A percentile compares a stretch with the other conserved stretches of the same genome.
Conservation (phyloP, 2,329 filamentous ascomycete genomes). For the Catunica adiposa region DNA sequence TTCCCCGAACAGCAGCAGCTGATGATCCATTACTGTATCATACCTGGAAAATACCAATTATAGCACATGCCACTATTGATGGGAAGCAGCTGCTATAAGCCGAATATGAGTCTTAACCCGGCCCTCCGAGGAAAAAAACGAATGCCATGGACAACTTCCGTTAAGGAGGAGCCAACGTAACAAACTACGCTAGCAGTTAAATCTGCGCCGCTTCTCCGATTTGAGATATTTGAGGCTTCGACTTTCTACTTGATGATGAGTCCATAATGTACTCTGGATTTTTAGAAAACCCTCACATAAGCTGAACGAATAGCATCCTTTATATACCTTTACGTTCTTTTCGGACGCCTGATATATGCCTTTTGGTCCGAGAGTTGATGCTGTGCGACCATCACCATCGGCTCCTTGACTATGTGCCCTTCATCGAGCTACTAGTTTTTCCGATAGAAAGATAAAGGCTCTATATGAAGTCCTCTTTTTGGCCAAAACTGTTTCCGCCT, state of each 20-base stretch:
- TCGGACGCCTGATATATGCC: neutral
- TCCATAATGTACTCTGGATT: neutral
- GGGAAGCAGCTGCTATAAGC: too few relatives aligned
- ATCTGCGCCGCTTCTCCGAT: too few relatives aligned
- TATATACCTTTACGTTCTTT: neutral
- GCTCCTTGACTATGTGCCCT: neutral
- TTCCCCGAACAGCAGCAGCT: neutral
- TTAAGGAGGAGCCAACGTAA: neutral
- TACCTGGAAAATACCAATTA: neutral
- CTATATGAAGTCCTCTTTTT: neutral
- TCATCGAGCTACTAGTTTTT: neutral
- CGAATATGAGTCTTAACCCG: neutral
- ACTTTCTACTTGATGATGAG: neutral
- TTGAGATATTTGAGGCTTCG: too few relatives aligned
- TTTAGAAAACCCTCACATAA: neutral
- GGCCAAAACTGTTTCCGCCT: neutral
- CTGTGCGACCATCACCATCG: conserved; percentile 1
- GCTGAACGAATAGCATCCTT: neutral
- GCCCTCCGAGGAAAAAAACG: neutral
- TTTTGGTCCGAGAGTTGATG: neutral
- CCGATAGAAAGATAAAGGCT: neutral
- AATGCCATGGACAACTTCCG: neutral
- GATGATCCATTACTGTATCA: neutral
- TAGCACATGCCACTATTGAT: neutral
- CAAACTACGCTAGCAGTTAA: neutral